Percentiles rank a stretch among this genome's conserved stretches.
Evolutionary conservation across 2,329 filamentous ascomycete genomes (phyloP).

Genomic region (Lecanosticta acicola): DNA sequence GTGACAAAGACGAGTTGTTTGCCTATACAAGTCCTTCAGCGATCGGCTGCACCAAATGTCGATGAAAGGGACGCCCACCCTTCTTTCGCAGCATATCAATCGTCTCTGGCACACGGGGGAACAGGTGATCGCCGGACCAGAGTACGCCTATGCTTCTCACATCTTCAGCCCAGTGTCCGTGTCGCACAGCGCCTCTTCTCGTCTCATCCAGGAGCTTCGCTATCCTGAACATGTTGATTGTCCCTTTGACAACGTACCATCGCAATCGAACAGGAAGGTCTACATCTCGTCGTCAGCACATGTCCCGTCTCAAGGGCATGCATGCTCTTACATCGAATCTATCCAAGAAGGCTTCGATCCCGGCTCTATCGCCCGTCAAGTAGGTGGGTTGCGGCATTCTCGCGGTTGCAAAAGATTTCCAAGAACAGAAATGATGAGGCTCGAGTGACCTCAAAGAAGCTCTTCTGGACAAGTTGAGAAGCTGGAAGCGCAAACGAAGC

Average conservation of each 20-base stretch:
- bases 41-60: neutral
- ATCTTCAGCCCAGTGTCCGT: slow-evolving; percentile 28
- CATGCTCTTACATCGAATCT: slow-evolving; percentile 69
- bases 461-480: too few species aligned
- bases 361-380: slow-evolving; percentile 71
- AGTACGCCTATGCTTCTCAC: slow-evolving; percentile 67
- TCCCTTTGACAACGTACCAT: slow-evolving; percentile 67
- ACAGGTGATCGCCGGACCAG: slow-evolving; percentile 91
- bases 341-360: slow-evolving; percentile 77
- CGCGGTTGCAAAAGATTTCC: neutral
- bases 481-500: too few species aligned
- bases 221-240: too few species aligned
- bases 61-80: slow-evolving; percentile 48
- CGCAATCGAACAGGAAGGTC: slow-evolving; percentile 94
- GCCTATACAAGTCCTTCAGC: slow-evolving; percentile 47
- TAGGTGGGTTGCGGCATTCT: slow-evolving; percentile 37
- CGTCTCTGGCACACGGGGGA: slow-evolving; percentile 78
- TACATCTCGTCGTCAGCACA: slow-evolving; percentile 34
- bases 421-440: neutral
- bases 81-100: slow-evolving; percentile 73
- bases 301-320: neutral
- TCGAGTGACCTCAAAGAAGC: too few species aligned
- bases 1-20: slow-evolving; percentile 95
- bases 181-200: neutral
- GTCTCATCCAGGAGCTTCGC: too few species aligned